Base-by-base conservation (phyloP, 352 stramenopile species). In the Pythium phragmiticola region DNA sequence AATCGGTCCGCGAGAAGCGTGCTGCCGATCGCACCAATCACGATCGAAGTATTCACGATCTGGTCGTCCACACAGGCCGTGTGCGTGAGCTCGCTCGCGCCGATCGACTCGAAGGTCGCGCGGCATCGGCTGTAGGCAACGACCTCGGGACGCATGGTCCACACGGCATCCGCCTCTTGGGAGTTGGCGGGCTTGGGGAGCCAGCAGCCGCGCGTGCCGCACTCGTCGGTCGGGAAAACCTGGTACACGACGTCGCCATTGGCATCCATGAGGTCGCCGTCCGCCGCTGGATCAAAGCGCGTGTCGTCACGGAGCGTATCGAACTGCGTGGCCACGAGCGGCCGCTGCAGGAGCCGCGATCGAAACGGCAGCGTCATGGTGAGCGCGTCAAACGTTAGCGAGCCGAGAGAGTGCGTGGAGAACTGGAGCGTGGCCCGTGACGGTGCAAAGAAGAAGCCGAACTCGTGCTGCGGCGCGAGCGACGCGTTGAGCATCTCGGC, bases 191-290 rank as follows among this genome's bases (percentile, higher is more conserved):
- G 50, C 48, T 65, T 48, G 7, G 49, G 43, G 2, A 70, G 50
- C 63, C 52, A 70, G 39, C 63, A 70, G 43, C 52, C 52, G 21
- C 45, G 52, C 14, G 54, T 42, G 16, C 63, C 63, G 37, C 63
- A 70, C 57, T 70, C 63, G 6, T 16, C 21, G 2, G 51, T 28
- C 8, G 63, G 43, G 8, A 48, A 57, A 0, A 65, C 42, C 46
- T 70, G 63, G 49, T 58, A 70, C 30, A 65, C 63, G 6, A 23
- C 11, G 17, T 65, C 42, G 26, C 55, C 55, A 28, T 69, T 46
- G 7, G 19, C 42, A 16, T 69, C 45, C 8, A 55, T 7, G 0
- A 60, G 34, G 21, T 58, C 61, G 0, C 41, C 50, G 14, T 63
- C 30, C 7, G 51, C 47, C 2, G 5, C 11, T 3, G 39, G 50